Evolutionary conservation across 352 stramenopile genomes (phyloP).

Genomic region (Phytophthora ramorum): DNA sequence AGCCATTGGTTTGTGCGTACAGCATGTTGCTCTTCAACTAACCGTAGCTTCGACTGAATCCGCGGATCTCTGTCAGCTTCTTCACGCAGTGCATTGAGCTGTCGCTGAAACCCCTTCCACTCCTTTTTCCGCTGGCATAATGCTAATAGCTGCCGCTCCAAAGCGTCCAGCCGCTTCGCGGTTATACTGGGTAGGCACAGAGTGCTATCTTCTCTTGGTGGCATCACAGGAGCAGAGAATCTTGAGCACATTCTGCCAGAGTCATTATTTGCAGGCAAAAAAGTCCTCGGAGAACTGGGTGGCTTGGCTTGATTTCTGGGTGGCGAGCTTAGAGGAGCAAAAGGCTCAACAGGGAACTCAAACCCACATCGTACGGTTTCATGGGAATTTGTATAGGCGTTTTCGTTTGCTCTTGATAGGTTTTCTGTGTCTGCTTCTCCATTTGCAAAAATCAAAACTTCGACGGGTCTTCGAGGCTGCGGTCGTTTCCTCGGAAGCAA

Average conservation of each 20-base stretch:
- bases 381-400: not conserved
- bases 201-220: slow-evolving; percentile 2
- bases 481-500: slow-evolving; percentile 45
- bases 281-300: not conserved
- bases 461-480: slow-evolving; percentile 43
- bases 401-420: not conserved
- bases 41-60: slow-evolving; percentile 15
- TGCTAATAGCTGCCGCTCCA: slow-evolving; percentile 35
- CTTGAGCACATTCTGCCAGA: not conserved
- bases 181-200: slow-evolving; percentile 9
- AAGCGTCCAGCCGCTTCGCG: slow-evolving; percentile 30
- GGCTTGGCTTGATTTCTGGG: not conserved
- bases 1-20: slow-evolving; percentile 32
- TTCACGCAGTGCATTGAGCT: slow-evolving; percentile 26
- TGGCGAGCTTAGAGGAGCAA: slow-evolving; percentile 14
- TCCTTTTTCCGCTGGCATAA: slow-evolving; percentile 39
- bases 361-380: slow-evolving; percentile 39
- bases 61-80: slow-evolving; percentile 17
- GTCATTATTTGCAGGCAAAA: not conserved
- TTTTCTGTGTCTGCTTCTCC: slow-evolving; percentile 3
- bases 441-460: slow-evolving; percentile 31
- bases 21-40: slow-evolving; percentile 29
- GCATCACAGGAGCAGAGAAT: not conserved
- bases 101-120: slow-evolving; percentile 37
- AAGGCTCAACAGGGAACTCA: slow-evolving; percentile 29